A percentile compares a stretch with the other conserved stretches of the same genome.
Evolutionary conservation across 129 eudicot genomes (phyloP).

Genomic region (Centrapalus pauciflorus): DNA sequence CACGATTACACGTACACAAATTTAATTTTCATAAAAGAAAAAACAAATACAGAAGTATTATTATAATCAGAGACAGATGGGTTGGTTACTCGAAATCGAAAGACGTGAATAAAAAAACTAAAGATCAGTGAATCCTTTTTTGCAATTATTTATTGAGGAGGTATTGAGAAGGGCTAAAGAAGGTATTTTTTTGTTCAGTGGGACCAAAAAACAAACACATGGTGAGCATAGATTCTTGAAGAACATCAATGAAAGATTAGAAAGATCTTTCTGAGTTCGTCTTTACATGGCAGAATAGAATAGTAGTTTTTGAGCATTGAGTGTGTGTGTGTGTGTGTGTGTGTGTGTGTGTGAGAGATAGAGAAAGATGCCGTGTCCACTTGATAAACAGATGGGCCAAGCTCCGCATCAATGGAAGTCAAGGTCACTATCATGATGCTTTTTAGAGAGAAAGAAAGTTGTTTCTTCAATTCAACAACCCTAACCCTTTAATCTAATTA

Average conservation of each 20-base stretch:
- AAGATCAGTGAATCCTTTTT: conserved; percentile 29
- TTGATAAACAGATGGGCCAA: conserved; percentile 35
- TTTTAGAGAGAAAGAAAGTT: conserved; percentile 27
- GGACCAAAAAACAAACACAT: conserved; percentile 22
- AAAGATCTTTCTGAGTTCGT: conserved; percentile 23
- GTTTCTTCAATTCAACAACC: conserved; percentile 21
- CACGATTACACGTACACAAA: neutral
- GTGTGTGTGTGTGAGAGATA: conserved; percentile 1
- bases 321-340: neutral
- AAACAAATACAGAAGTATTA: neutral
- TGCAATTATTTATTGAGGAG: conserved; percentile 33
- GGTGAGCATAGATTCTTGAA: conserved; percentile 42
- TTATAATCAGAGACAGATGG: neutral
- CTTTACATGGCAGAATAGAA: conserved; percentile 15
- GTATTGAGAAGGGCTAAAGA: neutral
- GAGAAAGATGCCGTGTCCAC: conserved; percentile 59
- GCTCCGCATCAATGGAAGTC: conserved; percentile 37
- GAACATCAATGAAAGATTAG: conserved; percentile 21
- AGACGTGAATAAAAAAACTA: conserved; percentile 17
- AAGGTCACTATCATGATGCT: conserved; percentile 27
- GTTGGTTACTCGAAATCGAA: neutral
- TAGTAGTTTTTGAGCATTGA: neutral
- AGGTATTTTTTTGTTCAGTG: conserved; percentile 7
- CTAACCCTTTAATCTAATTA: neutral
- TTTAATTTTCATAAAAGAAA: neutral